These are phyloP conservation scores for Hyphodiscus hymeniophilus DNA, from an alignment of 495 filamentous ascomycete genomes.

Conservation along the genomic window DNA sequence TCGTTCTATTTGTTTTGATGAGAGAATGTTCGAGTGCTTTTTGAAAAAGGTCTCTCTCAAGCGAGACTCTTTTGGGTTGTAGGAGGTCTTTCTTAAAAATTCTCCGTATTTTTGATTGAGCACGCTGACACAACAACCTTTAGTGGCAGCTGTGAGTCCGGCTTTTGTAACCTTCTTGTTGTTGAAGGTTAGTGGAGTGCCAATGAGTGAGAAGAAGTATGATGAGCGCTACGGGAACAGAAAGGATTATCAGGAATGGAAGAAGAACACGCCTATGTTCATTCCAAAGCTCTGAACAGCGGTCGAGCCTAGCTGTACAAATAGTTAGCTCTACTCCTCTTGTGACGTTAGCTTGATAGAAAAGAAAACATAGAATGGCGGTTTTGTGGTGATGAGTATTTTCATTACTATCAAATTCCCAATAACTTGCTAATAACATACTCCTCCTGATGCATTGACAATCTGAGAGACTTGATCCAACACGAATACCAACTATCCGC, in stretches of 20 bases:
- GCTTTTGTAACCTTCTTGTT: slow-evolving; percentile 54
- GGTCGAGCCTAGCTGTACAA: no score
- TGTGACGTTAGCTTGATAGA: no score
- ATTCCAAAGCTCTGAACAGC: slow-evolving; percentile 47
- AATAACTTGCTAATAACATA: background rate
- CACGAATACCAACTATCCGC: background rate
- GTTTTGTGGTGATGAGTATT: background rate
- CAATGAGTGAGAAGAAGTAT: slow-evolving; percentile 57
- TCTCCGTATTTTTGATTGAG: no score
- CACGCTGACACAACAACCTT: no score
- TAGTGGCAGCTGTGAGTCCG: slow-evolving; percentile 48
- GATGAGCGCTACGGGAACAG: slow-evolving; percentile 52
- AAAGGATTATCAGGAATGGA: slow-evolving; percentile 60
- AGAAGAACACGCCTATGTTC: slow-evolving; percentile 55
- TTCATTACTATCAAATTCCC: background rate
- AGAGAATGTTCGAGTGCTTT: no score
- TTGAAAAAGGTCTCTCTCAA: no score
- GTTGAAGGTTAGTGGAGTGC: slow-evolving; percentile 51
- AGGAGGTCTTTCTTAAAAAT: no score
- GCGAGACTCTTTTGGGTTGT: no score
- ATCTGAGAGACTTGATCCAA: background rate
- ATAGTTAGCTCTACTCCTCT: no score
- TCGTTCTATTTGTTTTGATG: no score
- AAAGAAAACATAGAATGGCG: no score
- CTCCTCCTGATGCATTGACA: slow-evolving; percentile 9